Evolutionary conservation across 2,329 filamentous ascomycete genomes (phyloP).

Genomic region (Albophoma yamanashiensis): DNA sequence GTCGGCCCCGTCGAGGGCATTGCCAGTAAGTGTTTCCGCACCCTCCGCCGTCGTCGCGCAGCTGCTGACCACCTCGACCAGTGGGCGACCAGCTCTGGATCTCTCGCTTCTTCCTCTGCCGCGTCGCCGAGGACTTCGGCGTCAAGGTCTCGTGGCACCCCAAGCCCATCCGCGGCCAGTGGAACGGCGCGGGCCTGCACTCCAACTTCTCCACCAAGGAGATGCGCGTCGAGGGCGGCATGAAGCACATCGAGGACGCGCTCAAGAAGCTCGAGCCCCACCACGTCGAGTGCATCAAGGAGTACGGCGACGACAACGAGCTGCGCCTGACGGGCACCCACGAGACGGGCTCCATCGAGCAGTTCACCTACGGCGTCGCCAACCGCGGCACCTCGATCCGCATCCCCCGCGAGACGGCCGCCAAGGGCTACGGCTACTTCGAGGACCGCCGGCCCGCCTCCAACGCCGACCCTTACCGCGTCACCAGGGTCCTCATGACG

Average conservation of each 20-base stretch:
- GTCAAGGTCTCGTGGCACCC: conserved; percentile 91
- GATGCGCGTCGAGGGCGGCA: conserved; percentile 85
- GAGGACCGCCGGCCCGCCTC: conserved; percentile 76
- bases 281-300: conserved; percentile 77
- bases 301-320: conserved; percentile 94
- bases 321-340: conserved; percentile 84
- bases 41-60: not conserved
- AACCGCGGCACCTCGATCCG: conserved; percentile 93
- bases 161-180: conserved; percentile 85
- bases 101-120: conserved; percentile 68
- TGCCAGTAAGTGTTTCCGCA: conserved; percentile 45
- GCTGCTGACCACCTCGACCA: conserved; percentile 17
- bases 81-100: conserved; percentile 97
- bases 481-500: conserved; percentile 70
- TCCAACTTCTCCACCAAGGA: conserved; percentile 85
- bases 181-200: conserved; percentile 90
- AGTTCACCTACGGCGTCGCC: conserved; percentile 88
- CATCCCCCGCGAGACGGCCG: conserved; percentile 75
- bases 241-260: conserved; percentile 84
- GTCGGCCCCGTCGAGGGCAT: conserved; percentile 86
- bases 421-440: conserved; percentile 91
- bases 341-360: conserved; percentile 89
- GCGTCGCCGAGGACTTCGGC: conserved; percentile 92
- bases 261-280: conserved; percentile 75
- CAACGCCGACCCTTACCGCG: conserved; percentile 79